Base-by-base conservation (phyloP, 2,329 filamentous ascomycete species). In the Aureobasidium musti region DNA sequence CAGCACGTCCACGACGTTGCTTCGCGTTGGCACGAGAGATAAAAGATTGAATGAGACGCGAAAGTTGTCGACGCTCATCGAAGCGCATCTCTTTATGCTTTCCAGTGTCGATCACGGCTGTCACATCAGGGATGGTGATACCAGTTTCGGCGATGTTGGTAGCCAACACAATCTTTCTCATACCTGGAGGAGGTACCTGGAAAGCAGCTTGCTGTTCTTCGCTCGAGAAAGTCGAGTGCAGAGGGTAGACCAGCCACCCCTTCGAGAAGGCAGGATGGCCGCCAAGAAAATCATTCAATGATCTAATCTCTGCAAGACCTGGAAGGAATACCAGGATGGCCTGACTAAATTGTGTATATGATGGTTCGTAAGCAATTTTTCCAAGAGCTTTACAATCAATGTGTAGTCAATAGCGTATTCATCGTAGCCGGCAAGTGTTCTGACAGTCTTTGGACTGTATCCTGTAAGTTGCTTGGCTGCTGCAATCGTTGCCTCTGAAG, bases 101-200 rank as follows among this genome's bases (percentile, higher is more conserved):
- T 66, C 95, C 95, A 0, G 92, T 93, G 77, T 99, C 95, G 67
- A 99, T 90, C 53, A 99, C 95, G 72, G 93, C 97, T 0, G 95
- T 98, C 35, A 99, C 91, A 75, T 99, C 95, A 1, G 95, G 95
- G 70, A 99, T 99, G 0, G 95, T 99, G 74, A 99, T 97, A 81
- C 95, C 95, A 0, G 95, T 99, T 77, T 99, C 95, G 5, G 95
- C 95, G 76, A 99, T 99, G 74, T 99, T 99, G 17, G 95, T 99
- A 1, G 95, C 93, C 65, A 99, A 84, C 1, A 99, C 94, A 70
- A 99, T 95, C 79, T 99, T 99, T 69, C 93, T 86, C 66, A 88
- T 83, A 0, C 94, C 94, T 3, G 83, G 84, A 0, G 93, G 92
- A 6, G 95, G 95, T 0, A 97, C 80, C 6, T 91, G 81, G 75